Evolutionary conservation across 129 eudicot species (phyloP), one percentile per base, ranked within the genome.

Genomic region (Helichrysum umbraculigerum): DNA sequence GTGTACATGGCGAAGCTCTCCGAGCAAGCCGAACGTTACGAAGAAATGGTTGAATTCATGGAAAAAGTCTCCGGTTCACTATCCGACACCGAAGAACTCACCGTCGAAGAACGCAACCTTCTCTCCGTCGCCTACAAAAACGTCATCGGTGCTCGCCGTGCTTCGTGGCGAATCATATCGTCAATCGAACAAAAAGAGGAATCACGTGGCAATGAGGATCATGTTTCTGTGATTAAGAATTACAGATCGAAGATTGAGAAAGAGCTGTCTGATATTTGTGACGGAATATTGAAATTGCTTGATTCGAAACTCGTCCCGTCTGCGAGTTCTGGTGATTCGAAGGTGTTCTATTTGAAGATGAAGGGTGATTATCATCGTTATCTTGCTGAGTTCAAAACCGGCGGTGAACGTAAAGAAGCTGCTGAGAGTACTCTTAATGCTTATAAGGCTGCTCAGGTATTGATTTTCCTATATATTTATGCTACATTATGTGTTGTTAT

Each of bases 321-420:
- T 0, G 90, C 92, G 0, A 42, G 83, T 1, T 35, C 83, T 41
- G 92, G 87, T 5, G 96, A 89, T 69, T 87, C 96, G 2, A 89
- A 89, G 81, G 96, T 89, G 33, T 90, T 87, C 73, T 90, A 90
- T 62, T 56, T 90, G 58, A 90, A 90, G 74, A 90, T 90, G 96
- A 90, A 90, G 84, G 96, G 96, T 3, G 96, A 87, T 76, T 90
- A 90, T 81, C 90, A 90, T 79, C 76, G 96, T n/a, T 90, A 90
- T 68, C 78, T 90, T 69, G 96, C 96, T 20, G 96, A 90, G 85
- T 90, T 90, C 68, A 90, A 90, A 86, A 81, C 88, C 21, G 88
- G 83, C 5, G 88, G 71, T 39, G 96, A 85, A n/a, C 77, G 96
- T 32, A 90, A 90, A 35, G 92, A 89, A 66, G 85, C 96, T 57